Conservation (phyloP, 2,329 filamentous ascomycete genomes). For the Nigrospora sphaerica region DNA sequence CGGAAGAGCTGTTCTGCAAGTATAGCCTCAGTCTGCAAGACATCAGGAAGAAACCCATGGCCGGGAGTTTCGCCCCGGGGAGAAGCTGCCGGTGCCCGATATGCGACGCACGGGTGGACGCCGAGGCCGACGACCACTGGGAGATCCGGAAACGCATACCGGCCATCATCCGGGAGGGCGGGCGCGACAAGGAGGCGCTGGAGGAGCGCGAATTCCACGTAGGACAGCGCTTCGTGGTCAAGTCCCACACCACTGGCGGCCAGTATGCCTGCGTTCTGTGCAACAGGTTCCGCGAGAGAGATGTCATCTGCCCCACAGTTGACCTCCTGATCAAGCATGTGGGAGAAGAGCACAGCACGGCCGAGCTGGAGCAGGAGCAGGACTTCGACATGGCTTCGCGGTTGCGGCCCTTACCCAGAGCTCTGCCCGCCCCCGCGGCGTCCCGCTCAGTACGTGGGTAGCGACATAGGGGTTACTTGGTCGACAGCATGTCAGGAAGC, state of each 20-base stretch:
- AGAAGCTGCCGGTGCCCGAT: conserved; percentile 17
- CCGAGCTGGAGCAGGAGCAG: conserved; percentile 8
- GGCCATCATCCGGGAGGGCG: neutral
- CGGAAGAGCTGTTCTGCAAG: conserved; percentile 21
- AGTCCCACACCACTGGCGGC: conserved; percentile 25
- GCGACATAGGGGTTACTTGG: too few species aligned
- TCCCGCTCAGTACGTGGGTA: too few species aligned
- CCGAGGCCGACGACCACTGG: conserved; percentile 19
- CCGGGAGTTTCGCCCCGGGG: conserved; percentile 10
- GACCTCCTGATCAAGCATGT: conserved; percentile 24
- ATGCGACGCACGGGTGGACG: conserved; percentile 15
- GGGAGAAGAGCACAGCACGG: conserved; percentile 6
- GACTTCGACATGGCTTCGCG: conserved; percentile 6
- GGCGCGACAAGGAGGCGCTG: conserved; percentile 7
- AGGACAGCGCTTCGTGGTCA: conserved; percentile 26
- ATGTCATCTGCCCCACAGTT: conserved; percentile 19
- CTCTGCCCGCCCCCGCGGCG: neutral
- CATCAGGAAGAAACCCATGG: conserved; percentile 13
- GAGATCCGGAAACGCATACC: conserved; percentile 15
- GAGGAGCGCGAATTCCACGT: conserved; percentile 21
- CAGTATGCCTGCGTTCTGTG: conserved; percentile 27
- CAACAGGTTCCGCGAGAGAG: conserved; percentile 14
- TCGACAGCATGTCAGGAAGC: too few species aligned
- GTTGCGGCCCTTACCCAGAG: neutral
- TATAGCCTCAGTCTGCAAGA: conserved; percentile 23